phyloP scores from a whole-genome alignment of 2,329 filamentous ascomycete genomes.

The Pseudopithomyces chartarum region DNA sequence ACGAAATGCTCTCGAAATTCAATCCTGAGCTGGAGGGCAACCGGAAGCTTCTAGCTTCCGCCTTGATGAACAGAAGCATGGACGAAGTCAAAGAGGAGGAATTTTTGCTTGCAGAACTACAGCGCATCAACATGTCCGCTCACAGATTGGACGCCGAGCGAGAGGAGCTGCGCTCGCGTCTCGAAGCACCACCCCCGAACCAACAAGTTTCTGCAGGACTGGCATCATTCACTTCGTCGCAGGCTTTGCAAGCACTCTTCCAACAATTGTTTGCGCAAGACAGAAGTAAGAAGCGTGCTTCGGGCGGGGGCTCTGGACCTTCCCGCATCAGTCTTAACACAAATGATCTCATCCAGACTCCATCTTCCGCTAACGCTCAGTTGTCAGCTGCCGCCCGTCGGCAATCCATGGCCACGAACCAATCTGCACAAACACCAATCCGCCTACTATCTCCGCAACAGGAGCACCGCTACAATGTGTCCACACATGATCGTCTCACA shows the following conservation, averaged over 20 bases:
- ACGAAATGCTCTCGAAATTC: conserved; percentile 87
- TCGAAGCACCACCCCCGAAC: conserved; percentile 78
- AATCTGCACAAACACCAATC: conserved; percentile 42
- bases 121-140: conserved; percentile 85
- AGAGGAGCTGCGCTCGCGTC: conserved; percentile 80
- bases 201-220: conserved; percentile 36
- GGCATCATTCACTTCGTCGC: conserved; percentile 75
- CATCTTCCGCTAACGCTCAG: conserved; percentile 33
- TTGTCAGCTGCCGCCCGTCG: conserved; percentile 41
- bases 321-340: conserved; percentile 46
- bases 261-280: conserved; percentile 82
- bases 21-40: conserved; percentile 77
- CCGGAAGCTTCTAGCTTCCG: conserved; percentile 83
- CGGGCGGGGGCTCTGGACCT: conserved; percentile 31
- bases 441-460: conserved; percentile 70
- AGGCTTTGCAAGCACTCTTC: conserved; percentile 78
- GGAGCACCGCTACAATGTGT: conserved; percentile 80
- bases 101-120: conserved; percentile 84
- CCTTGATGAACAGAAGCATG: conserved; percentile 76
- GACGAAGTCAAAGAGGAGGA: conserved; percentile 94
- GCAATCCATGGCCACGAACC: conserved; percentile 43
- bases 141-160: conserved; percentile 87
- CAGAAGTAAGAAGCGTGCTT: conserved; percentile 82
- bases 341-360: conserved; percentile 44
- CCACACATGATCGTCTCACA: conserved; percentile 81